phyloP scores from a whole-genome alignment of 305 asterid species.

The Andrographis paniculata region DNA sequence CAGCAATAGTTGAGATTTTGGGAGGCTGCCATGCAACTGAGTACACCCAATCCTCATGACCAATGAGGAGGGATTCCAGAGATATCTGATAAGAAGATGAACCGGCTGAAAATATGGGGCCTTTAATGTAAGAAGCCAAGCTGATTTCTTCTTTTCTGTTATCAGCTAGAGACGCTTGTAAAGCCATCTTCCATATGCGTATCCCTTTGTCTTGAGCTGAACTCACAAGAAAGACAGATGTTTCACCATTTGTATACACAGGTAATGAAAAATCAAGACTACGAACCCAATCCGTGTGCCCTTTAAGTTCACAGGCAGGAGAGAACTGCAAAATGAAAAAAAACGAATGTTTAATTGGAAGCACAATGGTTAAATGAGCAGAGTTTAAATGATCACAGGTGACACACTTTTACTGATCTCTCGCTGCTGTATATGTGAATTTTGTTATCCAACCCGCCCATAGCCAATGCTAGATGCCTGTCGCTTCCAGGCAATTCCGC shows the following conservation, averaged over 20 bases:
- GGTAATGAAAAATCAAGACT: conserved; percentile 90
- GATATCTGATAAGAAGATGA: conserved; percentile 64
- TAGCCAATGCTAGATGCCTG: conserved; percentile 53
- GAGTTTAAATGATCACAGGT: conserved; percentile 13
- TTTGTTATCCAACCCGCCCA: conserved; percentile 93
- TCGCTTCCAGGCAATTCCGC: conserved; percentile 58
- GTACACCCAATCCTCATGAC: conserved; percentile 98
- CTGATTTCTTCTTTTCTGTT: conserved; percentile 41
- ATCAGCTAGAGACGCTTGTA: conserved; percentile 29
- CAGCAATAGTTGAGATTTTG: conserved; percentile 32
- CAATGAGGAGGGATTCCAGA: conserved; percentile 87
- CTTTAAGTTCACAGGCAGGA: conserved; percentile 81
- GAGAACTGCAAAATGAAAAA: conserved; percentile 45
- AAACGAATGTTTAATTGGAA: conserved; percentile 12
- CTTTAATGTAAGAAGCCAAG: conserved; percentile 78
- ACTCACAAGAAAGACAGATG: conserved; percentile 58
- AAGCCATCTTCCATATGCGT: conserved; percentile 82
- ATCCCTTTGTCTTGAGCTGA: conserved; percentile 98
- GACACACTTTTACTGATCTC: conserved; percentile 78
- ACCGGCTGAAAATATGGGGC: conserved; percentile 69
- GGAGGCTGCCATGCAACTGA: conserved; percentile 98
- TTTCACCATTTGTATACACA: conserved; percentile 37
- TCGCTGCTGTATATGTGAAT: conserved; percentile 76
- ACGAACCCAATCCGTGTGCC: conserved; percentile 93
- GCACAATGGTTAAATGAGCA: conserved; percentile 6